Evolutionary conservation across 2,329 filamentous ascomycete genomes (phyloP).

Genomic region (Myriosclerotinia curreyana): DNA sequence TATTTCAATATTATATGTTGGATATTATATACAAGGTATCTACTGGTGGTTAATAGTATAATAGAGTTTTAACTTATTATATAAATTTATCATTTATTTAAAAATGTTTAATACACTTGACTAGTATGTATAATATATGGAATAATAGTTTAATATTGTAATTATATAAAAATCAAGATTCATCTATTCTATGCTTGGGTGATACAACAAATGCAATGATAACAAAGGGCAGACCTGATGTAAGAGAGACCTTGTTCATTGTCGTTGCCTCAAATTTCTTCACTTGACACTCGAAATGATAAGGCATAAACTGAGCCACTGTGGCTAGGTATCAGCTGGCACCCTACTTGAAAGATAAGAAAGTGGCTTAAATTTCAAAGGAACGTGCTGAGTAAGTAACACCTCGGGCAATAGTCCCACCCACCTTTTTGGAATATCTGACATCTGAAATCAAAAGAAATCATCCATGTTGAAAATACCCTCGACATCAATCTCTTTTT

Average conservation of each 20-base stretch:
- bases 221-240: slow-evolving; percentile 6
- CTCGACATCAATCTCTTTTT: slow-evolving; percentile 6
- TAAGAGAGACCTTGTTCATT: neutral
- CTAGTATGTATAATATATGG: no score
- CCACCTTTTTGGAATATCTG: slow-evolving; percentile 1
- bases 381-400: no score
- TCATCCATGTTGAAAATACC: slow-evolving; percentile 16
- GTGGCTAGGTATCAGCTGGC: neutral
- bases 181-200: neutral
- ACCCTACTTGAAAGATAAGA: neutral
- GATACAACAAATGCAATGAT: neutral
- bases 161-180: no score
- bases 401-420: neutral
- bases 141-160: no score
- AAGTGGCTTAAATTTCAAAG: neutral
- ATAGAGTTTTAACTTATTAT: no score
- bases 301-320: neutral
- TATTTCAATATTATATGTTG: no score
- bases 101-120: no score
- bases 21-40: no score
- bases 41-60: no score
- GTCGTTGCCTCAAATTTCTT: neutral
- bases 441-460: neutral
- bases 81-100: no score
- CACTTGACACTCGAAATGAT: no score